These are phyloP conservation scores for Paxillus ammoniavirescens DNA, from an alignment of 768 basidiomycete species.

Conservation along the genomic window DNA sequence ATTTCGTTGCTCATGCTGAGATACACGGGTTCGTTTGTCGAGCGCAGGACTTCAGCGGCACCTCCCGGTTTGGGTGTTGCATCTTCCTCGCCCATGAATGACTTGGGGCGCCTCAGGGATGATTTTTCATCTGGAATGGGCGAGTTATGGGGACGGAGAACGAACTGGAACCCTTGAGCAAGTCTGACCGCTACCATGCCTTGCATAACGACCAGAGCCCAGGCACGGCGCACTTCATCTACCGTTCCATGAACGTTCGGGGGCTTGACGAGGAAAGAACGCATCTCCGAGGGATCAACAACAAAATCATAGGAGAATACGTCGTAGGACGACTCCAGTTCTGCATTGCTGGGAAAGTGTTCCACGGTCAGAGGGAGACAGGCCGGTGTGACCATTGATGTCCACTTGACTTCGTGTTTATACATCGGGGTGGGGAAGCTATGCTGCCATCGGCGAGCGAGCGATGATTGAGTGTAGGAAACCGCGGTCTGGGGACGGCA, in stretches of 20 bases:
- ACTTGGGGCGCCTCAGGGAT: slow-evolving; percentile 48
- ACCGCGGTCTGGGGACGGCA: slow-evolving; percentile 58
- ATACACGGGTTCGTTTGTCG: slow-evolving; percentile 73
- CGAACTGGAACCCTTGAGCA: slow-evolving; percentile 93
- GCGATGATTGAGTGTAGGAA: slow-evolving; percentile 62
- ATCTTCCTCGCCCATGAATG: slow-evolving; percentile 57
- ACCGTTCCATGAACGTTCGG: slow-evolving; percentile 45
- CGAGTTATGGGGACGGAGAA: slow-evolving; percentile 48
- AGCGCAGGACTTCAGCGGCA: slow-evolving; percentile 61
- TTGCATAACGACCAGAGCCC: slow-evolving; percentile 82
- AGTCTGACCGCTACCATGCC: slow-evolving; percentile 93
- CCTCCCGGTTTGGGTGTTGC: slow-evolving; percentile 55
- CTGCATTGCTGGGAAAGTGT: slow-evolving; percentile 73
- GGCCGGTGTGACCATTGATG: slow-evolving; percentile 76
- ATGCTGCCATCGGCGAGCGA: slow-evolving; percentile 92
- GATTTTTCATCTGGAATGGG: slow-evolving; percentile 32
- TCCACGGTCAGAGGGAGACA: slow-evolving; percentile 92
- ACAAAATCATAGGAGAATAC: slow-evolving; percentile 88
- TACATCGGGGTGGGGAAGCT: slow-evolving; percentile 69
- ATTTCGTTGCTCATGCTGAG: slow-evolving; percentile 96
- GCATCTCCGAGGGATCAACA: slow-evolving; percentile 79
- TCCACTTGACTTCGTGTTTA: slow-evolving; percentile 93
- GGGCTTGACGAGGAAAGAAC: slow-evolving; percentile 80
- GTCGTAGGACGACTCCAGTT: slow-evolving; percentile 75
- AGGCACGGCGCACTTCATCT: slow-evolving; percentile 63